A percentile compares a stretch with the other conserved stretches of the same genome.
phyloP scores from a whole-genome alignment of 208 protist species.

The Leishmania aethiopica region DNA sequence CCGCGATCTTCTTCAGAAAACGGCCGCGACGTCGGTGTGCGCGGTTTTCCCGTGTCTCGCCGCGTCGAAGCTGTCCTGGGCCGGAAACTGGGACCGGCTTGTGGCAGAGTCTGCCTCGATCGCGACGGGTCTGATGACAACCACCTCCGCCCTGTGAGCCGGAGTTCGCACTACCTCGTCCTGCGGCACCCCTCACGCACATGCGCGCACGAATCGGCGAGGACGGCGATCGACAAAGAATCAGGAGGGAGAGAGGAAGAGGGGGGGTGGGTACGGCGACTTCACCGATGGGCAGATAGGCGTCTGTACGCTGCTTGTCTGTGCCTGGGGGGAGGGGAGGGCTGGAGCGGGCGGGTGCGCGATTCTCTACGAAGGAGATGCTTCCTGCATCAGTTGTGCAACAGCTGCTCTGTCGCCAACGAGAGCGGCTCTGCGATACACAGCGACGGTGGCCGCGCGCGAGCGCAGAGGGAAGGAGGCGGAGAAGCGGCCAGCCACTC shows the following conservation, averaged over 20 bases:
- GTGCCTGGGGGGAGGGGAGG: neutral
- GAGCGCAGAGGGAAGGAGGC: neutral
- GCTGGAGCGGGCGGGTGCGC: neutral
- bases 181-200: neutral
- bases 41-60: conserved; percentile 10
- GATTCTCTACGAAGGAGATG: neutral
- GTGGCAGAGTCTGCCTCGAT: conserved; percentile 1
- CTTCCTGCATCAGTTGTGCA: neutral
- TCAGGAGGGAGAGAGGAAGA: neutral
- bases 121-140: neutral
- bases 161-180: neutral
- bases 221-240: neutral
- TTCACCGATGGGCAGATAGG: neutral
- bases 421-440: neutral
- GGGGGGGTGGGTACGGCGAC: neutral
- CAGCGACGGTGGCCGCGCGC: neutral
- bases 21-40: conserved; percentile 30
- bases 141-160: neutral
- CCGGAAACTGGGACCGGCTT: neutral
- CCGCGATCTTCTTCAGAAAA: conserved; percentile 51
- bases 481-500: neutral
- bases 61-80: neutral
- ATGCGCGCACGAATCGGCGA: neutral
- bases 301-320: neutral
- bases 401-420: neutral